A percentile compares a stretch with the other conserved stretches of the same genome.
phyloP scores from a whole-genome alignment of 495 filamentous ascomycete species.

The Parmelia sp. region DNA sequence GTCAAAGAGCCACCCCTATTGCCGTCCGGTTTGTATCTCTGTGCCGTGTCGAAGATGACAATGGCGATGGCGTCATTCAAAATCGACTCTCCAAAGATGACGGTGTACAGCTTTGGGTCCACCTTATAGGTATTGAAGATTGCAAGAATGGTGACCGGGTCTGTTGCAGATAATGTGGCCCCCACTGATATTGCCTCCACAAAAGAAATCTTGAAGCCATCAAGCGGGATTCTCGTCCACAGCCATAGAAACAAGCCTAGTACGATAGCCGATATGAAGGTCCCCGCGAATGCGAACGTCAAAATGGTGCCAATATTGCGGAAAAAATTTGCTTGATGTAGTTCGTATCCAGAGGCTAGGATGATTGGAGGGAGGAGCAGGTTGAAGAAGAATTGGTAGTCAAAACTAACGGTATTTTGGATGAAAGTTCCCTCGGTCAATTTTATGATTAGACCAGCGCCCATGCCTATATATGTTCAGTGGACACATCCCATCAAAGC shows the following conservation, averaged over 20 bases:
- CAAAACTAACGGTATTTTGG: slow-evolving; percentile 82
- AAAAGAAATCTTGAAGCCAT: slow-evolving; percentile 77
- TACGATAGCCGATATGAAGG: slow-evolving; percentile 92
- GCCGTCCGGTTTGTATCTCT: slow-evolving; percentile 67
- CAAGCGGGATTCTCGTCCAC: slow-evolving; percentile 80
- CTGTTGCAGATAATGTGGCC: slow-evolving; percentile 91
- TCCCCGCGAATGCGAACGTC: slow-evolving; percentile 97
- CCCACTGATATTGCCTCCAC: slow-evolving; percentile 94
- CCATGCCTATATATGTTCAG: slow-evolving; percentile 64
- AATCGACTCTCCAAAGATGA: slow-evolving; percentile 98
- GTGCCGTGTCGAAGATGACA: slow-evolving; percentile 95
- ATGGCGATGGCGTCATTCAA: slow-evolving; percentile 97
- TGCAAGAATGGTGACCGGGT: slow-evolving; percentile 93
- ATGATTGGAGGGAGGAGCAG: slow-evolving; percentile 96
- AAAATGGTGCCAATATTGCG: slow-evolving; percentile 96
- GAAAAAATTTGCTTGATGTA: slow-evolving; percentile 98
- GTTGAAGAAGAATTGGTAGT: slow-evolving; percentile 99
- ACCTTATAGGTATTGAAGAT: slow-evolving; percentile 99
- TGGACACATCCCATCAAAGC: neutral
- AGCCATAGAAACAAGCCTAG: slow-evolving; percentile 80
- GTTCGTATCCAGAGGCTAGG: slow-evolving; percentile 90
- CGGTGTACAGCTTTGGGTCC: slow-evolving; percentile 93
- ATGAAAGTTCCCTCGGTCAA: slow-evolving; percentile 72
- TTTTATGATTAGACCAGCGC: slow-evolving; percentile 83
- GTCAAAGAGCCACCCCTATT: slow-evolving; percentile 56